These are phyloP conservation scores for Aspergillus japonicus DNA, from an alignment of 2,329 filamentous ascomycete genomes.

Conservation along the genomic window DNA sequence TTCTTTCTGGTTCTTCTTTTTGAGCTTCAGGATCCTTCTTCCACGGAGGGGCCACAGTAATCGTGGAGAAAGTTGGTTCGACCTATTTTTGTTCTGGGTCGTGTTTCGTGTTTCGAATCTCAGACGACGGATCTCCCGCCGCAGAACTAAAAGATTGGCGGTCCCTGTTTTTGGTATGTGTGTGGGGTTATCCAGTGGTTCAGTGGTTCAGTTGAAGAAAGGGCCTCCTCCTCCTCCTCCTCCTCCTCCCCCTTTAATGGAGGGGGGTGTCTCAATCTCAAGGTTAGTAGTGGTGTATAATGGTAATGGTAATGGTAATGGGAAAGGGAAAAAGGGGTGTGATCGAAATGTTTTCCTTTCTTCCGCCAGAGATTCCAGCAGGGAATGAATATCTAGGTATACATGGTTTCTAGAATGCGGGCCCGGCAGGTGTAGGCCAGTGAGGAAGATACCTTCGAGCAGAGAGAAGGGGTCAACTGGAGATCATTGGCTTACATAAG, in stretches of 20 bases:
- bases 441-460: not conserved
- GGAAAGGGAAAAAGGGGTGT: too few species aligned
- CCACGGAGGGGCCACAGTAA: not conserved
- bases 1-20: not conserved
- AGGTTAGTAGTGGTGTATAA: not conserved
- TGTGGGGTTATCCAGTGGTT: not conserved
- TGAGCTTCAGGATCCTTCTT: not conserved
- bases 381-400: not conserved
- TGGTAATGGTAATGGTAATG: too few species aligned
- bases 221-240: not conserved
- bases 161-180: constrained; percentile 2
- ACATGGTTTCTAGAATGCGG: not conserved
- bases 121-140: constrained; percentile 6
- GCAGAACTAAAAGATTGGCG: not conserved
- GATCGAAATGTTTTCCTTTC: not conserved
- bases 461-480: not conserved
- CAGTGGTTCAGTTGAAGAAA: not conserved
- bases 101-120: constrained; percentile 5
- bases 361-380: not conserved
- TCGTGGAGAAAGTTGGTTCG: not conserved
- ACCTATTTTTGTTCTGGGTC: not conserved
- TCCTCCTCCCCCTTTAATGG: not conserved
- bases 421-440: not conserved
- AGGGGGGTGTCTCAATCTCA: not conserved
- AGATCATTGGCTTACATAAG: not conserved